Evolutionary conservation across 495 filamentous ascomycete genomes (phyloP), one percentile per base, ranked within the genome.

Genomic region (Tuber calosporum): DNA sequence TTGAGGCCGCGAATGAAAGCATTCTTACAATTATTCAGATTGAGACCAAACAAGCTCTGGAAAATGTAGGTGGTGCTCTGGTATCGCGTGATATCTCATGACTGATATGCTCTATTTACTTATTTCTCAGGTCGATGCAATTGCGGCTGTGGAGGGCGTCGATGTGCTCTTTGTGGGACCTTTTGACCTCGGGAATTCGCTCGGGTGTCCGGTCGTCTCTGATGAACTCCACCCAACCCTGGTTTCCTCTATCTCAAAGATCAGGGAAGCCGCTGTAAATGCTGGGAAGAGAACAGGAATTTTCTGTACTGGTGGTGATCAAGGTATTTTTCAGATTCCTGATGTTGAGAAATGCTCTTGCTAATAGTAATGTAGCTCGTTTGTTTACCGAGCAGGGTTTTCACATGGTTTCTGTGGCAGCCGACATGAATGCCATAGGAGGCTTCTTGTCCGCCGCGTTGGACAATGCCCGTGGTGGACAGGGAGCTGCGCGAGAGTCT

Each of bases 11-110:
- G 38, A 94, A 94, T 82, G 86, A 87, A 15, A 85, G 86, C 48
- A 83, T 94, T 19, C 81, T 93, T 42, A 91, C 90, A 34, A 89
- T 92, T 79, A 87, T 93, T 40, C 92, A 95, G 84, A 93, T 95
- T 72, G 92, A 96, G 82, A 95, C 92, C 0, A 85, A 84, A 74
- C 89, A 89, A 77, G 91, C 91, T 0, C 83, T 95, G 62, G 87
- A 91, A 4, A 84, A 87, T 72, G 87, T 78, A 66, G 43, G 34
- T 40, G 53, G 48, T 19, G n/a, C 69, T 38, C 30, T 30, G 11
- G 26, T 30, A 62, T 30, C 11, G 26, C n/a, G 11, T 62, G 53
- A 30, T 62, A 62, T 30, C 11, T 30, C 45, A 53, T 53, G 45
- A 26, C 45, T 22, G 15, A 19, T 19, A 11, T 43, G 20, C 9